phyloP scores from a whole-genome alignment of 1,284 basidiomycete genomes.

The Apiotrichum sp. region DNA sequence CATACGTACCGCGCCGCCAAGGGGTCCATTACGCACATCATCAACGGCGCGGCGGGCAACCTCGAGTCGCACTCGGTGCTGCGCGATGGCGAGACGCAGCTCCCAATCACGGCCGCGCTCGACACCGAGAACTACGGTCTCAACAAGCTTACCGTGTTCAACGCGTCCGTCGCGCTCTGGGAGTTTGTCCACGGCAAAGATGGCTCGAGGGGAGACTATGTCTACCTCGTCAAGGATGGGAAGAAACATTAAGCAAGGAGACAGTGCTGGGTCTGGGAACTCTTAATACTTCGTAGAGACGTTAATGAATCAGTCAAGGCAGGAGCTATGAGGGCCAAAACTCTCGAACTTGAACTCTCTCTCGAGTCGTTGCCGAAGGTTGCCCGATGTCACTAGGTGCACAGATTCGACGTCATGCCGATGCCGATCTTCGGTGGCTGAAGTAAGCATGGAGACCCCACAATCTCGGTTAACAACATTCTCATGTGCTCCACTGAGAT shows the following conservation, averaged over 20 bases:
- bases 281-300: too few species aligned
- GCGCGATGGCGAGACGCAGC: conserved; percentile 10
- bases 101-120: conserved; percentile 25
- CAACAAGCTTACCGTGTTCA: conserved; percentile 32
- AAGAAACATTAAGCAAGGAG: not conserved
- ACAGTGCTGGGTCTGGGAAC: not conserved
- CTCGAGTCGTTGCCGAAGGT: too few species aligned
- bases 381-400: too few species aligned
- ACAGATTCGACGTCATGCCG: too few species aligned
- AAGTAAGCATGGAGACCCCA: too few species aligned
- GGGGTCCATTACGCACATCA: conserved; percentile 25
- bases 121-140: conserved; percentile 31
- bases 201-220: conserved; percentile 21
- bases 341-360: too few species aligned
- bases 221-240: conserved; percentile 19
- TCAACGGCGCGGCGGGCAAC: conserved; percentile 40
- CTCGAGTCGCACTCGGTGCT: conserved; percentile 37
- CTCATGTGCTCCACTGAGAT: too few species aligned
- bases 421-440: too few species aligned
- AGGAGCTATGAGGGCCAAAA: too few species aligned
- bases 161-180: conserved; percentile 25
- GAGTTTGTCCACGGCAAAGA: conserved; percentile 25
- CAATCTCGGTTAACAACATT: too few species aligned
- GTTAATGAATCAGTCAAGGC: too few species aligned
- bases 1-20: conserved; percentile 21